These are phyloP conservation scores for Colletotrichum simmondsii DNA, from an alignment of 2,329 filamentous ascomycete genomes.

Conservation along the genomic window DNA sequence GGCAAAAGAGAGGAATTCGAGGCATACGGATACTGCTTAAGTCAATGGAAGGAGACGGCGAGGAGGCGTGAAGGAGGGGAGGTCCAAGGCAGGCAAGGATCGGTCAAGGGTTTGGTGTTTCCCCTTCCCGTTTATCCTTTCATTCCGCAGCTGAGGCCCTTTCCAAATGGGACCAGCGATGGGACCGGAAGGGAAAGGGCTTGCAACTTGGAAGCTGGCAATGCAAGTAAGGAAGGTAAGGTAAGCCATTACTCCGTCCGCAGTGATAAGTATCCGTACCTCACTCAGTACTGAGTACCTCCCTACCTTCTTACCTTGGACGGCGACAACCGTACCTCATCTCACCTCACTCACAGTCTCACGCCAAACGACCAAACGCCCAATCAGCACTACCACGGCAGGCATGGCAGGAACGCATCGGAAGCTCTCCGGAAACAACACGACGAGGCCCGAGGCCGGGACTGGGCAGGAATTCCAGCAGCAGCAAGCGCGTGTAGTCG, in stretches of 20 bases:
- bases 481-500: too few species aligned
- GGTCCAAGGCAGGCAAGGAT: neutral
- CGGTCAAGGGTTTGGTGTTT: neutral
- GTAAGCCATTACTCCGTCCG: too few species aligned
- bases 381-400: slow-evolving; percentile 9
- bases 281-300: too few species aligned
- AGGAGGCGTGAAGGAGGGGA: neutral
- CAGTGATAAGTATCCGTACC: too few species aligned
- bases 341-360: neutral
- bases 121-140: neutral
- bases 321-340: neutral
- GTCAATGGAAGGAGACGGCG: neutral
- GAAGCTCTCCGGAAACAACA: neutral
- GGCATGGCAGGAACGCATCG: neutral
- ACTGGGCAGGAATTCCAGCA: neutral
- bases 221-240: neutral
- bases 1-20: neutral
- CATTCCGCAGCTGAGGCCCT: neutral
- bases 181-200: neutral
- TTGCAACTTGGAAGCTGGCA: neutral
- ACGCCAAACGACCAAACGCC: neutral
- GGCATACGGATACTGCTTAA: neutral
- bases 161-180: neutral
- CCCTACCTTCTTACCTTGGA: neutral
- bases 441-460: neutral